Evolutionary conservation across 805 yeast species (phyloP).

Genomic region (Candida ortonii): DNA sequence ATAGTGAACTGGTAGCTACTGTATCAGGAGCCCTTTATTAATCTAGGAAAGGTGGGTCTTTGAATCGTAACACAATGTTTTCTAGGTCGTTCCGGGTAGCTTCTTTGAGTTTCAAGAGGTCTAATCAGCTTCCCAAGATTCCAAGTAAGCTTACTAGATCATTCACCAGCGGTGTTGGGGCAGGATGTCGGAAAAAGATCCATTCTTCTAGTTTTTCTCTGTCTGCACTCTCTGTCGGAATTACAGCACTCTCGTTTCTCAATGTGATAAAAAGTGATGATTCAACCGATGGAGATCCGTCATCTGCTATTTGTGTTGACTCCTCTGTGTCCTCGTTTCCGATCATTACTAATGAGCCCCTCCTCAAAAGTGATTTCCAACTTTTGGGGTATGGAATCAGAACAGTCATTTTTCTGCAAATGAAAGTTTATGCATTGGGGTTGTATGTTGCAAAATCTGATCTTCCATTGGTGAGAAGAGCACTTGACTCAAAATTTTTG

Average conservation of each 20-base stretch:
- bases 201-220: not conserved
- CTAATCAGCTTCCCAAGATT: no score
- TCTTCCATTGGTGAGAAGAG: constrained; percentile 35
- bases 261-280: constrained; percentile 12
- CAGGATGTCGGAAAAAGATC: no score
- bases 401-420: constrained; percentile 73
- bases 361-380: constrained; percentile 36
- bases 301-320: constrained; percentile 22
- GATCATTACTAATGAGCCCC: constrained; percentile 15
- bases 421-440: constrained; percentile 87
- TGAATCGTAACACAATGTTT: no score
- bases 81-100: no score
- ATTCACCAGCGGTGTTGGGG: no score
- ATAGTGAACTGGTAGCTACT: no score
- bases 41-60: no score
- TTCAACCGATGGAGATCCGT: constrained; percentile 9
- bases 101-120: no score
- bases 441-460: constrained; percentile 71
- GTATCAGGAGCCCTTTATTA: no score
- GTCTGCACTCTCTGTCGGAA: constrained; percentile 4
- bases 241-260: not conserved
- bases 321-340: constrained; percentile 31
- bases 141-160: no score
- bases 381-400: constrained; percentile 80
- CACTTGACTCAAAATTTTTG: constrained; percentile 43